phyloP scores from a whole-genome alignment of 768 basidiomycete species.

The Pholiota microspora region DNA sequence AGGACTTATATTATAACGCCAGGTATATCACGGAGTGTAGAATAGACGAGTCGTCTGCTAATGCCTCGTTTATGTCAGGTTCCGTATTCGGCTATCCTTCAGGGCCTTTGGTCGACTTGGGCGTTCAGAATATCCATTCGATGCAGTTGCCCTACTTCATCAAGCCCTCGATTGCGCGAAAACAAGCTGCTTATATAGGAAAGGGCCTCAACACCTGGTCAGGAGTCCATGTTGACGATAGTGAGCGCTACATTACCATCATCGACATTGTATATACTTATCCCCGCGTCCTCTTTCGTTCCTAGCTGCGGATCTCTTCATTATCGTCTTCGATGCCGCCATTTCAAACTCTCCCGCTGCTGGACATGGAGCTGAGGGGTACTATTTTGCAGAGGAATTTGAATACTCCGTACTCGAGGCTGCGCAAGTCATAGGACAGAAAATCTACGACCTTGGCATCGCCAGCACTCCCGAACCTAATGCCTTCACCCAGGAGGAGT shows the following conservation, averaged over 20 bases:
- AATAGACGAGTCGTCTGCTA: neutral
- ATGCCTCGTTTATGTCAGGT: neutral
- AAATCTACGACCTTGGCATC: conserved; percentile 35
- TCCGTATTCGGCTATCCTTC: conserved; percentile 20
- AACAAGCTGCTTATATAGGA: conserved; percentile 52
- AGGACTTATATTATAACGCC: conserved; percentile 45
- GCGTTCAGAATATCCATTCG: conserved; percentile 50
- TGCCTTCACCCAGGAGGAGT: conserved; percentile 43
- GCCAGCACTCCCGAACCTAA: conserved; percentile 38
- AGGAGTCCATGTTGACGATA: conserved; percentile 49
- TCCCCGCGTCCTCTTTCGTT: neutral
- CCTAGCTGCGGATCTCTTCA: conserved; percentile 42
- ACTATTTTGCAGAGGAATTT: conserved; percentile 51
- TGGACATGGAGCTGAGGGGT: conserved; percentile 48
- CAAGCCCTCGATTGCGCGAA: conserved; percentile 41
- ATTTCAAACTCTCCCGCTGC: conserved; percentile 24
- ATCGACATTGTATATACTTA: neutral
- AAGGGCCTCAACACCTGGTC: conserved; percentile 58
- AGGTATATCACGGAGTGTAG: conserved; percentile 23
- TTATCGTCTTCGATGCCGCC: conserved; percentile 36
- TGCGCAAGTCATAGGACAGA: conserved; percentile 34
- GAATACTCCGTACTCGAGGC: conserved; percentile 45
- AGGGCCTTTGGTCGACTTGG: conserved; percentile 46
- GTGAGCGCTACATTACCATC: conserved; percentile 25
- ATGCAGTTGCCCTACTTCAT: conserved; percentile 49